phyloP scores from a whole-genome alignment of 768 basidiomycete genomes.

The Leccinellum luteum region DNA sequence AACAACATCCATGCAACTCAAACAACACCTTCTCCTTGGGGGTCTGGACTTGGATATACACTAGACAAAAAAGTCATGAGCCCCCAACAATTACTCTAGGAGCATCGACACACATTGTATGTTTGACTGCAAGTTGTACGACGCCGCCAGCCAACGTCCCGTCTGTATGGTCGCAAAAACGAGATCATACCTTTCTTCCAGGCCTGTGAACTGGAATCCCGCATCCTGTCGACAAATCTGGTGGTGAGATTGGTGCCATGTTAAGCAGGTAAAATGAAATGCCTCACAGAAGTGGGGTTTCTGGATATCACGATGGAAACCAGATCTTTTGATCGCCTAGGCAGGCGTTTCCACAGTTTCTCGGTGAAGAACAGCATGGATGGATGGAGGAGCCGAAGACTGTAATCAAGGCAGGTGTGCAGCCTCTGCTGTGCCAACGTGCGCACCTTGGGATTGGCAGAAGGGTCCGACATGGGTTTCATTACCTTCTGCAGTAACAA shows the following conservation, averaged over 20 bases:
- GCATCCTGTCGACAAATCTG: slow-evolving; percentile 45
- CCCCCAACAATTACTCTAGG: background rate
- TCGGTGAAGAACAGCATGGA: slow-evolving; percentile 99
- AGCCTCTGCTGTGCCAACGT: slow-evolving; percentile 92
- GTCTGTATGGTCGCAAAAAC: slow-evolving; percentile 77
- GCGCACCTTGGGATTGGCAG: slow-evolving; percentile 57
- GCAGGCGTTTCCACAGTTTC: slow-evolving; percentile 96
- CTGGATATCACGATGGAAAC: slow-evolving; percentile 87
- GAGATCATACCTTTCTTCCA: slow-evolving; percentile 82
- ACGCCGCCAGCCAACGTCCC: slow-evolving; percentile 50
- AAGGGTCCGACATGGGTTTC: slow-evolving; percentile 93
- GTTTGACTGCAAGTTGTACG: slow-evolving; percentile 84
- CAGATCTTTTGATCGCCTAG: slow-evolving; percentile 75
- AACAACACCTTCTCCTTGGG: slow-evolving; percentile 65
- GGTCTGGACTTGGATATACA: slow-evolving; percentile 72
- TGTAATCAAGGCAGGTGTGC: slow-evolving; percentile 91
- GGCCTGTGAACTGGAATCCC: slow-evolving; percentile 61
- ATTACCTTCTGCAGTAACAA: slow-evolving; percentile 77
- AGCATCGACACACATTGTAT: slow-evolving; percentile 35
- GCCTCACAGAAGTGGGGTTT: slow-evolving; percentile 77
- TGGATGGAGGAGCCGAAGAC: slow-evolving; percentile 87
- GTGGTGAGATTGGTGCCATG: background rate
- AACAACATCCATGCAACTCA: slow-evolving; percentile 71
- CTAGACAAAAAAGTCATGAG: slow-evolving; percentile 29
- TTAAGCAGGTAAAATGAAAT: background rate